These are phyloP conservation scores for Neurospora intermedia DNA, from an alignment of 495 filamentous ascomycete genomes.

Conservation along the genomic window DNA sequence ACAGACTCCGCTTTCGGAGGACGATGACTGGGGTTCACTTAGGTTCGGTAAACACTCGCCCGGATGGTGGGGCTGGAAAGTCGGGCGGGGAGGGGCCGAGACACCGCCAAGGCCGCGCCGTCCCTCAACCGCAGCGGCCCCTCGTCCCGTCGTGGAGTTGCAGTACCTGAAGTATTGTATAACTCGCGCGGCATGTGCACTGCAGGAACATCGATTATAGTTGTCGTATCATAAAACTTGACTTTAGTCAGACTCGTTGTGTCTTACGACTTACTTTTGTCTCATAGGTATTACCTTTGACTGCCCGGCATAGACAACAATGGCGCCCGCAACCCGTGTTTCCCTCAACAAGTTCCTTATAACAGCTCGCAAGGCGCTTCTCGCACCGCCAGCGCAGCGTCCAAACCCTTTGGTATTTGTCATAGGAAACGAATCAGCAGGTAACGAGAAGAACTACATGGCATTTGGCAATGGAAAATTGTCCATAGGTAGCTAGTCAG, in stretches of 20 bases:
- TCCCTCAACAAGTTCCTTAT: conserved; percentile 29
- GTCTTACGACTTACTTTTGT: neutral
- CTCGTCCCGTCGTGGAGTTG: neutral
- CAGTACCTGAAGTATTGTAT: neutral
- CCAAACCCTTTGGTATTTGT: conserved; percentile 47
- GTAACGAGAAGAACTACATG: conserved; percentile 17
- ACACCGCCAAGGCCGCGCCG: neutral
- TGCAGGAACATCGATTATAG: neutral
- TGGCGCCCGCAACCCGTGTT: conserved; percentile 1
- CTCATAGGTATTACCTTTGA: too few relatives aligned
- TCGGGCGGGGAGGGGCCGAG: neutral
- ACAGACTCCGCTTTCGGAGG: neutral
- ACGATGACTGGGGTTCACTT: neutral
- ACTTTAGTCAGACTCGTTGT: neutral
- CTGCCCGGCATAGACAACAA: neutral
- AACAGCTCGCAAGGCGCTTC: conserved; percentile 30
- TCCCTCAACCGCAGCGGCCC: neutral
- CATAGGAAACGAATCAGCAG: conserved; percentile 64
- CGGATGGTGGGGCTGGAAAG: neutral
- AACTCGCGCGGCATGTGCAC: neutral
- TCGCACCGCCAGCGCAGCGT: conserved; percentile 22
- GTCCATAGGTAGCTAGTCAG: too few relatives aligned
- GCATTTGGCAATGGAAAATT: too few relatives aligned
- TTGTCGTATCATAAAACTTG: neutral
- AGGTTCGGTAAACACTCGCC: neutral